These are phyloP conservation scores for Diaporthe citriasiana DNA, from an alignment of 2,329 filamentous ascomycete genomes.

Conservation along the genomic window DNA sequence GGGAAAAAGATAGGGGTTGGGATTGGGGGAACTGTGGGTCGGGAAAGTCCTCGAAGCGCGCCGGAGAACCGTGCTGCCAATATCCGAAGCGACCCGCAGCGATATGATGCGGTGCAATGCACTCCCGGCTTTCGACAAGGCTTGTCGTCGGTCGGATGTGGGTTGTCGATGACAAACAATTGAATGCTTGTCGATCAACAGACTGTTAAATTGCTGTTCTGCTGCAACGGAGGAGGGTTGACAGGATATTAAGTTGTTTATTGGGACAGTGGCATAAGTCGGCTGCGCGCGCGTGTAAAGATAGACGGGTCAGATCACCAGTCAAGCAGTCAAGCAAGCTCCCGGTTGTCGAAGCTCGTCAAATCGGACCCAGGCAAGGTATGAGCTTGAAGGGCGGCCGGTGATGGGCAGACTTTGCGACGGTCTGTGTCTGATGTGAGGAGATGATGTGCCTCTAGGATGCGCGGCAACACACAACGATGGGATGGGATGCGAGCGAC, in stretches of 20 bases:
- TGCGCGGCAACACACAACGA: slow-evolving; percentile 44
- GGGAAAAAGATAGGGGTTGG: slow-evolving; percentile 42
- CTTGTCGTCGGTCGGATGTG: slow-evolving; percentile 28
- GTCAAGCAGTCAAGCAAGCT: slow-evolving; percentile 46
- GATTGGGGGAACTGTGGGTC: slow-evolving; percentile 41
- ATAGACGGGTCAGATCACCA: slow-evolving; percentile 49
- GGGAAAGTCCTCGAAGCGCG: slow-evolving; percentile 38
- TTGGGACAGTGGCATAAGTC: slow-evolving; percentile 53
- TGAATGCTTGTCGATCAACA: slow-evolving; percentile 44
- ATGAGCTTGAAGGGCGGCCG: slow-evolving; percentile 46
- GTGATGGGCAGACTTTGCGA: slow-evolving; percentile 52
- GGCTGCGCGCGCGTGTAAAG: slow-evolving; percentile 43
- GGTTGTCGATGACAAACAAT: slow-evolving; percentile 37
- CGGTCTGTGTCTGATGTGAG: slow-evolving; percentile 53
- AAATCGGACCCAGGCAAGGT: slow-evolving; percentile 49
- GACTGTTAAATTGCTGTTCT: slow-evolving; percentile 9
- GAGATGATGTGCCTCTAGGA: slow-evolving; percentile 54
- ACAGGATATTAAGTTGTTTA: slow-evolving; percentile 56
- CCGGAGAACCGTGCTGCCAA: slow-evolving; percentile 38
- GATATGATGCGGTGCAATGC: slow-evolving; percentile 12
- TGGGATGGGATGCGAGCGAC: slow-evolving; percentile 42
- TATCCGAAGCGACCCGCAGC: slow-evolving; percentile 41
- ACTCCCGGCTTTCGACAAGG: not conserved
- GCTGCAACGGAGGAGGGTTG: slow-evolving; percentile 37
- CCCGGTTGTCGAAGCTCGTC: slow-evolving; percentile 51